Base-by-base conservation (phyloP, 2,329 filamentous ascomycete species). In the Tolypocladium nubicola region DNA sequence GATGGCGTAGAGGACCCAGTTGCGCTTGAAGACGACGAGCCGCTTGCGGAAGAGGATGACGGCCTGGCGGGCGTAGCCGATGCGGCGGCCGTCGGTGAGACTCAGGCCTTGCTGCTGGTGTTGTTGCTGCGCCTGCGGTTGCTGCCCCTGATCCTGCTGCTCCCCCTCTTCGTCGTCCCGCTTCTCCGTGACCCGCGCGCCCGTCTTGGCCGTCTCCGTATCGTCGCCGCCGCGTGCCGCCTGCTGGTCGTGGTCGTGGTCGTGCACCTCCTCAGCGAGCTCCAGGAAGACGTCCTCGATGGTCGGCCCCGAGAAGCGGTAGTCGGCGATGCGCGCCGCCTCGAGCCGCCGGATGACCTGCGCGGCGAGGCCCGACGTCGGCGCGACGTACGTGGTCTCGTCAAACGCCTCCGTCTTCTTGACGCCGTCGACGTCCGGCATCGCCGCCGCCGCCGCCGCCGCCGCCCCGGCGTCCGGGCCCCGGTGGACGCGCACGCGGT, bases 221-320 rank as follows among this genome's bases (percentile, higher is more conserved):
- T 35, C 66, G 11, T 66, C 66, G n/a, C 57, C 54, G 2, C 56
- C 60, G 2, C 62, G 62, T 56, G 70, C 67, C 13, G 66, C 64
- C 53, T 70, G 71, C 61, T 87, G 82, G 7, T 78, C 79, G 57
- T 78, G 82, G 7, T 78, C 79, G 57, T 78, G 80, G 59, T 23
- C 23, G 23, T 23, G 80, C 59, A 90, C 81, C 68, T 96, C 91
- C 66, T 93, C 89, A 0, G 91, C 90, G 43, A 96, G 79, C 62
- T 89, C 86, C 30, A 97, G 74, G 70, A 97, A 97, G 0, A 96
- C 91, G 63, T 96, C 91, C 68, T 97, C 93, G 45, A 97, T 91
- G 0, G 90, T 95, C 0, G 92, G 93, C 0, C 90, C 90, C 19
- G 88, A 88, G 62, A 96, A 88, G 58, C 91, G 86, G 68, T 96